A percentile compares a stretch with the other conserved stretches of the same genome.
Conservation (phyloP, 345 rosid genomes). For the Rhizophora apiculata region DNA sequence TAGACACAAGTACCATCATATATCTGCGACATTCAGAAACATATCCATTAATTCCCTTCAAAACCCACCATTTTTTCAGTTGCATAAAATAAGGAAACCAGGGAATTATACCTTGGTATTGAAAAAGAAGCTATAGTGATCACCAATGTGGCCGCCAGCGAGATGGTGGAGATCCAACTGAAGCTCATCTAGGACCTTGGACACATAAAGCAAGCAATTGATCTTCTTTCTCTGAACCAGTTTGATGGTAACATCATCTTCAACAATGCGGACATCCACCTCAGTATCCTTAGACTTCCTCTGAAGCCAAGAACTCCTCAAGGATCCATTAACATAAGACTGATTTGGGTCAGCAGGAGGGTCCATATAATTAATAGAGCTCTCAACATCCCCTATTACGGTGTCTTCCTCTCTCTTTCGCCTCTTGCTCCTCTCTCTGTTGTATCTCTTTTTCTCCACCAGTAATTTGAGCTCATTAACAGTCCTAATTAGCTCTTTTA, state of each 20-base stretch:
- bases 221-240: conserved; percentile 76
- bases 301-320: conserved; percentile 88
- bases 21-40: conserved; percentile 17
- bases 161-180: conserved; percentile 81
- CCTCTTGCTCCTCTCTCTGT: conserved; percentile 48
- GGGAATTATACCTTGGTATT: conserved; percentile 63
- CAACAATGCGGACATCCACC: conserved; percentile 78
- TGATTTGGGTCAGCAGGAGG: conserved; percentile 44
- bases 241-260: conserved; percentile 86
- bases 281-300: conserved; percentile 83
- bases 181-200: conserved; percentile 75
- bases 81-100: neutral
- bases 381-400: conserved; percentile 38
- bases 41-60: neutral
- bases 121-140: conserved; percentile 69
- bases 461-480: conserved; percentile 72
- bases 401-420: conserved; percentile 39
- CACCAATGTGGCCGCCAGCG: conserved; percentile 87
- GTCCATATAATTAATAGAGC: conserved; percentile 32
- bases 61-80: neutral
- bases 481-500: conserved; percentile 63
- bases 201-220: conserved; percentile 69
- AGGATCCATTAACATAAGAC: conserved; percentile 37
- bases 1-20: conserved; percentile 29
- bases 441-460: conserved; percentile 69